Base-by-base conservation (phyloP, 1,284 basidiomycete genomes). In the Apiotrichum mycotoxinovorans region DNA sequence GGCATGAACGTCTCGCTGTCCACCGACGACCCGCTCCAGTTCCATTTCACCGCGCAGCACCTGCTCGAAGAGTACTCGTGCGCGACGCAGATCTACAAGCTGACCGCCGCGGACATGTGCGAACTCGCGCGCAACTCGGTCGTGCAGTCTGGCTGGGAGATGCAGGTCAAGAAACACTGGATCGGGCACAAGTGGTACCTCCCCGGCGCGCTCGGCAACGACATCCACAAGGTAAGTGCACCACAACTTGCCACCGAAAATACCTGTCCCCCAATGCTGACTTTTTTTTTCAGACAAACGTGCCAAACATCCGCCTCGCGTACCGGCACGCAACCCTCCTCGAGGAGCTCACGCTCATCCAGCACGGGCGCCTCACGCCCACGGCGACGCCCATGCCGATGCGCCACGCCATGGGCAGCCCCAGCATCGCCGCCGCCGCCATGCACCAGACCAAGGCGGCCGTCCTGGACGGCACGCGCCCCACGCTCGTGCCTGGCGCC, bases 161-260 rank as follows among this genome's bases (percentile, higher is more conserved):
- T 98, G 92, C 89, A 96, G 75, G 79, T 98, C 69, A 98, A 98
- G 79, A 86, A 92, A 17, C 96, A 97, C 76, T 98, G 96, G 95
- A 80, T 96, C 4, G 92, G 93, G 0, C 82, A 87, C 61, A 80
- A 88, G 61, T 98, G 91, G 88, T 95, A 91, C 74, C 79, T 91
- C 26, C 88, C 91, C 5, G 92, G 92, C 27, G 84, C 87, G 2
- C 84, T 84, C 11, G 92, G 91, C 3, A 96, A 96, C 71, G 89
- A 93, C 64, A 95, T 95, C 58, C 83, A 93, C 76, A 94, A 92
- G 83, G 89, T 87, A 41, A 27, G 69, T 57, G 35, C 41, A 11
- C 27, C 18, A 26, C 30, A 30, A 30, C 12, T 12, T 30, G 30
- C 5, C 7, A 5, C 7, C 30, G 30, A 30, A 38, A 8, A 15